phyloP scores from a whole-genome alignment of 1,139 yeast species.

The Saccharomyces uvarum region DNA sequence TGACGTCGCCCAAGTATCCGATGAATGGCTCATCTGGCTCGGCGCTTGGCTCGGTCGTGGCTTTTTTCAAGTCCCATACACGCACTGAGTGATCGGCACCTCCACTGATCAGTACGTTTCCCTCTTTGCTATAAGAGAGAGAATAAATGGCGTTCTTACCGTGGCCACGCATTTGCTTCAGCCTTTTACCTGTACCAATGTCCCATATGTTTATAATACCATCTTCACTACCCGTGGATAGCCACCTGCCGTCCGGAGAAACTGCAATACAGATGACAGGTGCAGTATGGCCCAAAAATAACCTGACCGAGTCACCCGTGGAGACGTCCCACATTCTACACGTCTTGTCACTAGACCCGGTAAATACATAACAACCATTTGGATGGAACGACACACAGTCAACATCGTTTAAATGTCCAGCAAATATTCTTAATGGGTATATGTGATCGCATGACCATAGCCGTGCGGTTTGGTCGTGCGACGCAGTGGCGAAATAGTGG shows the following conservation, averaged over 20 bases:
- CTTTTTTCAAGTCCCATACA: slow-evolving; percentile 90
- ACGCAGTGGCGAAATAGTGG: slow-evolving; percentile 94
- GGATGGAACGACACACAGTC: slow-evolving; percentile 96
- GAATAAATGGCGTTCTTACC: slow-evolving; percentile 84
- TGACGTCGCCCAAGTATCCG: slow-evolving; percentile 34
- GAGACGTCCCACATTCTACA: slow-evolving; percentile 97
- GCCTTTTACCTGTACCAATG: slow-evolving; percentile 78
- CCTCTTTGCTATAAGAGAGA: slow-evolving; percentile 77
- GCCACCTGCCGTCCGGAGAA: slow-evolving; percentile 94
- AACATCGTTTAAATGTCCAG: slow-evolving; percentile 95
- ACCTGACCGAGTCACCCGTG: slow-evolving; percentile 80
- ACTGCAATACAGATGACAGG: slow-evolving; percentile 80
- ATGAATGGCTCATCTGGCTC: slow-evolving; percentile 65
- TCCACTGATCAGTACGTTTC: slow-evolving; percentile 81
- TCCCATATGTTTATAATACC: slow-evolving; percentile 89
- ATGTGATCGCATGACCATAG: slow-evolving; percentile 98
- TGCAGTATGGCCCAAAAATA: slow-evolving; percentile 91
- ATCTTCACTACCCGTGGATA: slow-evolving; percentile 94
- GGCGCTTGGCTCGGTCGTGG: slow-evolving; percentile 72
- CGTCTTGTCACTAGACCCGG: slow-evolving; percentile 93
- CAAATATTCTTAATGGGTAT: slow-evolving; percentile 89
- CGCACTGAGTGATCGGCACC: slow-evolving; percentile 91
- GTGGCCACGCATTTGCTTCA: slow-evolving; percentile 84
- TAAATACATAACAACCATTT: slow-evolving; percentile 84
- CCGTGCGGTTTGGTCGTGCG: slow-evolving; percentile 95